Percentiles rank a stretch among this genome's conserved stretches.
These are phyloP conservation scores for Colletotrichum lini DNA, from an alignment of 2,329 filamentous ascomycete genomes.

Conservation along the genomic window DNA sequence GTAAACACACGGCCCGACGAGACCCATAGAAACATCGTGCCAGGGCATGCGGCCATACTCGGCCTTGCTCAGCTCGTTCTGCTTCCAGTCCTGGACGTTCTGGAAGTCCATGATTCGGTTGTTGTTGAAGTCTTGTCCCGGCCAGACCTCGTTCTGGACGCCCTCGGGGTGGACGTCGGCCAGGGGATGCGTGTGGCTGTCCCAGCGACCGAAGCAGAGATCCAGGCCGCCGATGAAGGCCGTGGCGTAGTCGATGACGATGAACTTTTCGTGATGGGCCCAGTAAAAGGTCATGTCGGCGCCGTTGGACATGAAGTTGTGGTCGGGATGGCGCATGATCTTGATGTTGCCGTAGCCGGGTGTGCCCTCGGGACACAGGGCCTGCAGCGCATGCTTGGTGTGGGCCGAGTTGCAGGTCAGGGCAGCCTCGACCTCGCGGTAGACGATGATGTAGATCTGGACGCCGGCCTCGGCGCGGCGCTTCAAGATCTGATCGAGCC, in stretches of 20 bases:
- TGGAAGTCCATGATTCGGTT: constrained; percentile 97
- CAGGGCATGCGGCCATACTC: constrained; percentile 97
- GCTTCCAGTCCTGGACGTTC: constrained; percentile 90
- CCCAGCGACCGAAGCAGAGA: constrained; percentile 96
- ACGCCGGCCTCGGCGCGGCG: constrained; percentile 91
- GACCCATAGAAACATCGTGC: constrained; percentile 94
- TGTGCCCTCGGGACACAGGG: constrained; percentile 84
- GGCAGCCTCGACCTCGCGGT: constrained; percentile 87
- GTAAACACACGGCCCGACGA: constrained; percentile 91
- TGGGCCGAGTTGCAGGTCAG: constrained; percentile 94
- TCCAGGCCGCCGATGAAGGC: constrained; percentile 97
- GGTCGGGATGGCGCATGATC: constrained; percentile 92
- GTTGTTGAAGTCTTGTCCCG: constrained; percentile 98
- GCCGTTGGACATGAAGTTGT: constrained; percentile 93
- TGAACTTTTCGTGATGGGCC: constrained; percentile 98
- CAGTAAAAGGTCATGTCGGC: constrained; percentile 98
- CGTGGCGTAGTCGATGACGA: constrained; percentile 91
- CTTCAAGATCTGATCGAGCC: constrained; percentile 89
- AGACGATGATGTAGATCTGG: constrained; percentile 93
- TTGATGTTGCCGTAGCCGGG: constrained; percentile 91
- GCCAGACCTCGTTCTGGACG: constrained; percentile 87
- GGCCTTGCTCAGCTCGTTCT: constrained; percentile 91
- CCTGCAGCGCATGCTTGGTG: constrained; percentile 88
- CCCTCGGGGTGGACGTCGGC: constrained; percentile 90
- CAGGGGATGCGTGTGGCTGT: constrained; percentile 86